Percentiles rank a stretch among this genome's conserved stretches.
Evolutionary conservation across 129 eudicot species (phyloP).

Genomic region (Kitagawia praeruptora): DNA sequence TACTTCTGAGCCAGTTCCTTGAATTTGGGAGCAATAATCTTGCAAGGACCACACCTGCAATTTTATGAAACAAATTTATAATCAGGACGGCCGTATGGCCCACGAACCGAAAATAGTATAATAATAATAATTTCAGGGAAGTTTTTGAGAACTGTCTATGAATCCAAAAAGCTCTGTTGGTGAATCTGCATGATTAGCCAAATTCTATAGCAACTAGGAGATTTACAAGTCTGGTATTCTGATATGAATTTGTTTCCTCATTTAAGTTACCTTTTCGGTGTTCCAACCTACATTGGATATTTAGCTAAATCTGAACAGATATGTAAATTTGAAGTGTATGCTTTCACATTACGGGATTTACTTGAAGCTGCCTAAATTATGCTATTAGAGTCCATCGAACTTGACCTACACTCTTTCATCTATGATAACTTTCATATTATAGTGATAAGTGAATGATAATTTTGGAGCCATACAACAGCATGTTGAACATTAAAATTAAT

Average conservation of each 20-base stretch:
- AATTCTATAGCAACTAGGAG: neutral
- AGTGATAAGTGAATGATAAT: neutral
- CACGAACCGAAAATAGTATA: neutral
- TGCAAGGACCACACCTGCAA: slow-evolving; percentile 96
- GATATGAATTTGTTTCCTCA: neutral
- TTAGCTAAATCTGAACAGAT: neutral
- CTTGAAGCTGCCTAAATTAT: neutral
- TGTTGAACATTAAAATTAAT: neutral
- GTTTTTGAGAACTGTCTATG: neutral
- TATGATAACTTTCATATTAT: neutral
- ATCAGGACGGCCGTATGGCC: neutral
- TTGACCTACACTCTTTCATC: neutral
- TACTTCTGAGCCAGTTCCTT: slow-evolving; percentile 54
- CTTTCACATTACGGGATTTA: neutral
- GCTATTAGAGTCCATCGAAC: neutral
- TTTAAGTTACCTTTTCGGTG: neutral
- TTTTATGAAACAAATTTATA: neutral
- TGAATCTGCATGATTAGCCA: neutral
- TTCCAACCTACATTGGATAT: neutral
- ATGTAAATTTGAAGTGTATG: neutral
- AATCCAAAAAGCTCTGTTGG: neutral
- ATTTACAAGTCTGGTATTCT: neutral
- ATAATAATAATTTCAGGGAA: neutral
- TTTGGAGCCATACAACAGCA: neutral
- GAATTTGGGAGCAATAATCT: slow-evolving; percentile 77